Base-by-base conservation (phyloP, 495 filamentous ascomycete species). In the Usnea hakonensis region DNA sequence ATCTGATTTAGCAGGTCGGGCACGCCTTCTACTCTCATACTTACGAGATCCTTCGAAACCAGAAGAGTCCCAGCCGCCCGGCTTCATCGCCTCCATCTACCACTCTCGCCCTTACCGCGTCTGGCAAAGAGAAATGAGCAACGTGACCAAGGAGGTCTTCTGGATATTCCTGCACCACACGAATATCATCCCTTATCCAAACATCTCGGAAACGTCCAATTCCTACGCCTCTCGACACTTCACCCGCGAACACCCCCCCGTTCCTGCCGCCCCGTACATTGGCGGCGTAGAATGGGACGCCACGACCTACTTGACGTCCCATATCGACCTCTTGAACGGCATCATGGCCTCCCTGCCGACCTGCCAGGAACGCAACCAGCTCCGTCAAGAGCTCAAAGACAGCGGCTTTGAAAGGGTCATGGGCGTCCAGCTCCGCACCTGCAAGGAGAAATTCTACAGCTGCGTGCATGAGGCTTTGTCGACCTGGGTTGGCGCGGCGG, bases 241-340 rank as follows among this genome's bases (percentile, higher is more conserved):
- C 73, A 94, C 94, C 0, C 78, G 81, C n/a, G 87, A 90, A 63
- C 86, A 90, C 3, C 89, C 92, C 8, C 94, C 93, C 0, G 90
- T 97, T 8, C 91, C 94, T 16, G 92, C 95, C 26, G 93, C 93
- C 21, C 95, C 94, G 11, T 97, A 97, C 72, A 91, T 98, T 53
- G 95, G 94, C 44, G 94, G 95, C 55, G 94, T 98, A 16, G 94
- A 98, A 76, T 98, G 95, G 95, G 94, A 98, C 72, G 92, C 94
- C 13, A 97, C 94, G 13, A 96, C 93, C 74, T 98, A 98, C 68
- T 78, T 98, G 19, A 90, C 92, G 36, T 85, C 87, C 8, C 95
- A 98, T 69, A 78, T 98, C 14, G 95, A 97, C 75, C 84, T 98
- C 19, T 68, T 97, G 48, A 98, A 97, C 72, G 94, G 88, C 37